phyloP scores from a whole-genome alignment of 495 filamentous ascomycete genomes.

The Penicillium pulvis region DNA sequence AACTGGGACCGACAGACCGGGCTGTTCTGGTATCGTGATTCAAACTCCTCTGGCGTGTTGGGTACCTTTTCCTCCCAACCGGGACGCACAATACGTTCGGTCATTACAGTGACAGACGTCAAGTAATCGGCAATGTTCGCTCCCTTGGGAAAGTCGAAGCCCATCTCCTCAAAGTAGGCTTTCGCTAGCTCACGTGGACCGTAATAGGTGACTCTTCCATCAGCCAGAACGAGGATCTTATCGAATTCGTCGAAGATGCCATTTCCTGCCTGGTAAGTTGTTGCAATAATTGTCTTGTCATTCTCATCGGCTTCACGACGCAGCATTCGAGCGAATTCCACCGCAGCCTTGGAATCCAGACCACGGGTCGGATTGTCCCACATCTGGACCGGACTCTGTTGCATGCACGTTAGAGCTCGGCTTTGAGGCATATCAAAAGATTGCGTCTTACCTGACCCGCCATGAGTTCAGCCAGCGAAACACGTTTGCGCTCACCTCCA shows the following conservation, averaged over 20 bases:
- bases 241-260: slow-evolving; percentile 76
- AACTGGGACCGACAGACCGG: slow-evolving; percentile 62
- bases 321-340: slow-evolving; percentile 75
- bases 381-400: slow-evolving; percentile 69
- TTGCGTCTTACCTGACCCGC: slow-evolving; percentile 51
- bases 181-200: slow-evolving; percentile 62
- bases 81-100: slow-evolving; percentile 62
- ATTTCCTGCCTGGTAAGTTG: slow-evolving; percentile 84
- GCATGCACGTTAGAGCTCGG: background rate
- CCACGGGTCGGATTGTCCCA: slow-evolving; percentile 85
- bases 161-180: slow-evolving; percentile 69
- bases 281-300: slow-evolving; percentile 67
- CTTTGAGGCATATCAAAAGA: background rate
- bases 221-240: slow-evolving; percentile 76
- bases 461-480: slow-evolving; percentile 74
- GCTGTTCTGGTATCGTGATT: slow-evolving; percentile 68
- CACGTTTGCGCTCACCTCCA: slow-evolving; percentile 82
- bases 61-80: slow-evolving; percentile 69
- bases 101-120: slow-evolving; percentile 72
- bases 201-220: slow-evolving; percentile 79
- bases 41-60: slow-evolving; percentile 76
- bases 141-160: slow-evolving; percentile 68
- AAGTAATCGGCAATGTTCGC: slow-evolving; percentile 79
- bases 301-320: slow-evolving; percentile 66
- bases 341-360: slow-evolving; percentile 75